Evolutionary conservation across 148 eudicot genomes (phyloP), one percentile per base, ranked within the genome.

Genomic region (Persicaria maculosa): DNA sequence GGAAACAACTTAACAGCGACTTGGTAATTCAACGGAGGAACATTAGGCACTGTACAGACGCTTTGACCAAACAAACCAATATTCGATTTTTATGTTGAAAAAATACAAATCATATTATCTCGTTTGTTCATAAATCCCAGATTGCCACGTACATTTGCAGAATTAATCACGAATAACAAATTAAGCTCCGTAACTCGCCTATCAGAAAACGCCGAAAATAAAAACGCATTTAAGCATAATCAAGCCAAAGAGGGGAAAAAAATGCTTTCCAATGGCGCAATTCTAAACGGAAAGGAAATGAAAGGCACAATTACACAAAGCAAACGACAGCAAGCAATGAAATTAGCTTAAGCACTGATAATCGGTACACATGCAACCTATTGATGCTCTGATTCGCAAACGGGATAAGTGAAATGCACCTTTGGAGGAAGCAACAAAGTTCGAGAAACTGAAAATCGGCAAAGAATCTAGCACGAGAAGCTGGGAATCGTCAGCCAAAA

Each of bases 21-120:
- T 17, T n/a, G 2, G 8, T 3, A 25, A 57, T n/a, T 57, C 11
- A 59, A 14, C 10, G 67, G 36, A 59, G 65, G 67, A 59, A 1
- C 6, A 36, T 59, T 59, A 15, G n/a, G 43, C 15, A 25, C 70
- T 36, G 12, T 14, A 57, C 19, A 62, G n/a, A 31, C n/a, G 12
- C n/a, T 62, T 62, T 62, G 68, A 62, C 68, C 68, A 36, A 25
- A 31, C 68, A 36, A 62, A 62, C n/a, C 70, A 5, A 65, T 11
- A 65, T 65, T 43, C 20, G 5, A 36, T 15, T 65, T 65, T 14
- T 6, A 40, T 20, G 65, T 20, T 59, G 40, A 59, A 8, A 22
- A 59, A 7, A 9, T 7, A 57, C 62, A 59, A 59, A 59, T 40
- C 67, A 12, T 31, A 31, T 31, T 0, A 31, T 31, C 40, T 31